Conservation (phyloP, 129 eudicot genomes). For the Chrysanthemum lavandulifolium region DNA sequence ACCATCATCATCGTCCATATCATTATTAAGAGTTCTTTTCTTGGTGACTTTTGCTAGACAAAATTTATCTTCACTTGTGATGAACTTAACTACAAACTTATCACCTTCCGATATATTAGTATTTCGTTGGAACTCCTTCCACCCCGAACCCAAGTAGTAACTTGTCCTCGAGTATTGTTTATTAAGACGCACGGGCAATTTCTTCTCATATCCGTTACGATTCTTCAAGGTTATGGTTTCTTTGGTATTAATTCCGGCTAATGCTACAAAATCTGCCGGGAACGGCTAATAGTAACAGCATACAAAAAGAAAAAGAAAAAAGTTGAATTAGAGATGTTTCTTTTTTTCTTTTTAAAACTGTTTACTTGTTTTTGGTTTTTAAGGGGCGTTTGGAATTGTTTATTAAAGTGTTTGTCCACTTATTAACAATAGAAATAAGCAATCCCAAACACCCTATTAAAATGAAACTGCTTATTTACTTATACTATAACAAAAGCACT, state of each 20-base stretch:
- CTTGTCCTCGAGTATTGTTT: background rate
- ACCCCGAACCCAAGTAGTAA: constrained; percentile 8
- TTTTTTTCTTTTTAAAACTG: no score
- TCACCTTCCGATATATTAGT: constrained; percentile 18
- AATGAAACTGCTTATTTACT: no score
- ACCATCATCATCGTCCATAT: no score
- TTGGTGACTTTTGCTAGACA: constrained; percentile 11
- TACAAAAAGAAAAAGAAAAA: background rate
- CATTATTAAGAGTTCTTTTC: background rate
- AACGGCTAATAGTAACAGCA: constrained; percentile 14
- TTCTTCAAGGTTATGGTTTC: constrained; percentile 17
- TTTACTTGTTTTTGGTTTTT: no score
- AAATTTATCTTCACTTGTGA: constrained; percentile 21
- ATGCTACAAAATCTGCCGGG: background rate
- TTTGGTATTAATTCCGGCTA: constrained; percentile 4
- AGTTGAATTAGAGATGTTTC: background rate
- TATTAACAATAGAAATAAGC: no score
- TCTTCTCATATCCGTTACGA: constrained; percentile 19
- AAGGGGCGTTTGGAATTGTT: no score
- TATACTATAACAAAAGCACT: no score
- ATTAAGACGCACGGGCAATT: background rate
- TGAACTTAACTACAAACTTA: constrained; percentile 16
- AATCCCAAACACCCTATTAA: no score
- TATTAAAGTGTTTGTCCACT: no score
- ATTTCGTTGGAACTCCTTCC: background rate